A percentile compares a stretch with the other conserved stretches of the same genome.
Conservation (phyloP, 108 stramenopile species). For the Tribonema minus region DNA sequence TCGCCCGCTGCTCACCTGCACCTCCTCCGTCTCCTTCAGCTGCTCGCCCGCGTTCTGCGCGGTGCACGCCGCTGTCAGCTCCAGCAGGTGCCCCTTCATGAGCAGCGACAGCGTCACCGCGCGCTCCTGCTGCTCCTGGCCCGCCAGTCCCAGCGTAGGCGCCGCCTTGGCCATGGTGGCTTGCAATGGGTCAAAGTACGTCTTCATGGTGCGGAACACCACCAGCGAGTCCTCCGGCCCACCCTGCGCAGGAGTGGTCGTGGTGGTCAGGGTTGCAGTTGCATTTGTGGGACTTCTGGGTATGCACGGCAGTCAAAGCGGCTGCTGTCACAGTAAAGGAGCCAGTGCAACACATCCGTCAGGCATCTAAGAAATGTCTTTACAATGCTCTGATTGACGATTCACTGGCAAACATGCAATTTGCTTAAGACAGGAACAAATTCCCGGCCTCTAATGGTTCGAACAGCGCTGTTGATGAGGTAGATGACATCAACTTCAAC, state of each 20-base stretch:
- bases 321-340: too few relatives aligned
- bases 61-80: conserved; percentile 20
- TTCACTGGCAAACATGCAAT: too few relatives aligned
- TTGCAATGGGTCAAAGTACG: conserved; percentile 13
- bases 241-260: background rate
- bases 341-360: too few relatives aligned
- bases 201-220: background rate
- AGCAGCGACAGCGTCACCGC: conserved; percentile 1
- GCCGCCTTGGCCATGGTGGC: conserved; percentile 4
- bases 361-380: background rate
- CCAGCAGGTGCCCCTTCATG: conserved; percentile 34
- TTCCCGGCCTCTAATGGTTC: background rate
- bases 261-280: too few relatives aligned
- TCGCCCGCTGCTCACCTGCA: too few relatives aligned
- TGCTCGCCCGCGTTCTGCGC: conserved; percentile 6
- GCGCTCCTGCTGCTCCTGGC: background rate
- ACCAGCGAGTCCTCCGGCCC: conserved; percentile 29
- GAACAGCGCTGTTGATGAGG: background rate
- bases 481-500: background rate
- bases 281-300: too few relatives aligned
- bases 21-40: conserved; percentile 24
- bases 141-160: background rate
- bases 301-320: too few relatives aligned
- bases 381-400: too few relatives aligned
- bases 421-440: background rate